A percentile compares a stretch with the other conserved stretches of the same genome.
phyloP scores from a whole-genome alignment of 75 land plant species.

The Adiantum capillusveneris region DNA sequence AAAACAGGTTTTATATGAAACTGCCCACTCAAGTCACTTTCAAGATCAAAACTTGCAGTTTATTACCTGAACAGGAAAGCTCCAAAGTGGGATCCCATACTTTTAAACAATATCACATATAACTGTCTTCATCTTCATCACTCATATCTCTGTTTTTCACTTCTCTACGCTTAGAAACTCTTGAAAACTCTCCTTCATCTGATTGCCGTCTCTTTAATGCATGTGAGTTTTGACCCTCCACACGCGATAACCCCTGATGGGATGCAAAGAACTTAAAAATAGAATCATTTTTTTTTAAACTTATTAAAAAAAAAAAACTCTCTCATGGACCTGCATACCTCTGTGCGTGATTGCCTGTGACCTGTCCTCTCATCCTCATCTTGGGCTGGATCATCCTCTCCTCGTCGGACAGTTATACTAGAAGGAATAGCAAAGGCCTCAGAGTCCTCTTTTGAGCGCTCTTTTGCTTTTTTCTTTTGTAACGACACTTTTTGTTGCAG shows the following conservation, averaged over 20 bases:
- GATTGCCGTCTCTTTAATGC: not conserved
- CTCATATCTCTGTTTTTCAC: not conserved
- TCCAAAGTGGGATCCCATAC: too few relatives aligned
- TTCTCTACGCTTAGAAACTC: not conserved
- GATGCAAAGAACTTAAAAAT: not conserved
- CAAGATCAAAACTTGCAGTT: too few relatives aligned
- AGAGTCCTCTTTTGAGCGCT: constrained; percentile 66
- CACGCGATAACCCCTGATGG: too few relatives aligned
- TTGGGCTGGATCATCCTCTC: constrained; percentile 17
- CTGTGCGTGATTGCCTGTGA: not conserved
- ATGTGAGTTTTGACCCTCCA: not conserved
- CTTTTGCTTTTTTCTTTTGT: constrained; percentile 89
- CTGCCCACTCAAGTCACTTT: too few relatives aligned
- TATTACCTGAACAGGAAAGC: too few relatives aligned
- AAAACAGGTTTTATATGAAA: too few relatives aligned
- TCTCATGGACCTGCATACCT: not conserved
- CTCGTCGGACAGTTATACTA: constrained; percentile 57
- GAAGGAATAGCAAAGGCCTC: constrained; percentile 77
- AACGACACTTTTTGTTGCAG: constrained; percentile 66
- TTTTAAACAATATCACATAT: too few relatives aligned
- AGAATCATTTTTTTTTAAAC: not conserved
- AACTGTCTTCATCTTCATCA: not conserved
- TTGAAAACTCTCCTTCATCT: not conserved
- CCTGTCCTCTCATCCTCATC: constrained; percentile 27
- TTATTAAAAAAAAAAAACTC: not conserved